A percentile compares a stretch with the other conserved stretches of the same genome.
These are phyloP conservation scores for Chytriomyces hyalinus DNA, from an alignment of 192 early-diverging fungal genomes.

Conservation along the genomic window DNA sequence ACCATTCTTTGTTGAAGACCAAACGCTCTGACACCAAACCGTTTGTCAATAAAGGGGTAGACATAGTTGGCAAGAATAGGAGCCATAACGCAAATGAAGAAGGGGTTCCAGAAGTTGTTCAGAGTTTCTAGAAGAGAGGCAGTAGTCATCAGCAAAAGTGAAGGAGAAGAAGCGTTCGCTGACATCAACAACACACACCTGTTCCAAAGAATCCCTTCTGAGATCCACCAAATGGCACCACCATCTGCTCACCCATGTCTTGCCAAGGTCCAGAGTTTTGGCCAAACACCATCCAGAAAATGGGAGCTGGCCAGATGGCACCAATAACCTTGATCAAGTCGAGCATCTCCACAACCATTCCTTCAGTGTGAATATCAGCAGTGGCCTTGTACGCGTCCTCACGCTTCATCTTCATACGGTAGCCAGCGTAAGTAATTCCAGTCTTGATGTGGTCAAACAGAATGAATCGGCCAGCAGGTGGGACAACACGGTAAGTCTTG, in stretches of 20 bases:
- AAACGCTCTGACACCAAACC: constrained; percentile 33
- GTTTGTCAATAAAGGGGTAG: constrained; percentile 59
- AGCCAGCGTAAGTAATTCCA: constrained; percentile 26
- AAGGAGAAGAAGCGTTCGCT: constrained; percentile 38
- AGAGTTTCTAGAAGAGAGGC: constrained; percentile 36
- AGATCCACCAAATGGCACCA: constrained; percentile 10
- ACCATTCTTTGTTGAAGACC: constrained; percentile 62
- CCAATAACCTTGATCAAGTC: constrained; percentile 43
- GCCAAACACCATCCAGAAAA: constrained; percentile 56
- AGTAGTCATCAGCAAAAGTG: background rate
- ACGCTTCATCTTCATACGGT: constrained; percentile 4
- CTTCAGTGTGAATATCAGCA: constrained; percentile 17
- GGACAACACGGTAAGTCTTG: constrained; percentile 65
- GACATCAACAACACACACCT: constrained; percentile 48
- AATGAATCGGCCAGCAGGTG: constrained; percentile 64
- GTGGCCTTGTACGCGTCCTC: constrained; percentile 11
- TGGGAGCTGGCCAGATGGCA: constrained; percentile 38
- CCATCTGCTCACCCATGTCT: constrained; percentile 42
- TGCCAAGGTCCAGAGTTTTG: constrained; percentile 49
- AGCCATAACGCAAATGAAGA: constrained; percentile 59
- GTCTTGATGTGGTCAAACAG: constrained; percentile 48
- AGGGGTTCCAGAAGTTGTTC: constrained; percentile 51
- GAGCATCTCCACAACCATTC: constrained; percentile 41
- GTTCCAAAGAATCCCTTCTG: constrained; percentile 11
- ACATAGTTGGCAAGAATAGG: constrained; percentile 57